Conservation (phyloP, 352 stramenopile species). For the Pythium rishiriense region DNA sequence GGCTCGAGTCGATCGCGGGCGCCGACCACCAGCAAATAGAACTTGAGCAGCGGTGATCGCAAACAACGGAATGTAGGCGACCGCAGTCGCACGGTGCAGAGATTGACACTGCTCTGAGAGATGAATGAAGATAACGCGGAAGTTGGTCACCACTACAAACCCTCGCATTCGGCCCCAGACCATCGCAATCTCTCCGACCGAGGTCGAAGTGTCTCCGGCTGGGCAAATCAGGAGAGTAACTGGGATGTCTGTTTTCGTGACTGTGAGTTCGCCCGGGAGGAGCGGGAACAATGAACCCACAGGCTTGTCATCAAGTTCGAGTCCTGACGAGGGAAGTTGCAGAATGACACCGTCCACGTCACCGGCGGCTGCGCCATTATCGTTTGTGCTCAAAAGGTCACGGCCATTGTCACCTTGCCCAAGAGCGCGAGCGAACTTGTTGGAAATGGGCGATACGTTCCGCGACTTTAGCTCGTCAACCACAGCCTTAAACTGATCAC, state of each 20-base stretch:
- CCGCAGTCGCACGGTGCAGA: conserved; percentile 36
- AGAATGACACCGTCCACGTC: neutral
- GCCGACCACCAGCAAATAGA: conserved; percentile 55
- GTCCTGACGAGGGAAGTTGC: neutral
- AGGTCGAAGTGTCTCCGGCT: conserved; percentile 40
- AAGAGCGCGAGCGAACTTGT: neutral
- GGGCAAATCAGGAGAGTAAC: conserved; percentile 65
- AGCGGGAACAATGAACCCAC: conserved; percentile 13
- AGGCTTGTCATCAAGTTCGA: conserved; percentile 10
- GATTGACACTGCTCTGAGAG: conserved; percentile 54
- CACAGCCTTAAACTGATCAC: conserved; percentile 59
- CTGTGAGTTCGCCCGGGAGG: conserved; percentile 41
- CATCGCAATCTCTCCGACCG: conserved; percentile 44
- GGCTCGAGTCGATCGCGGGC: conserved; percentile 51
- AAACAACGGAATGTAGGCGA: conserved; percentile 80
- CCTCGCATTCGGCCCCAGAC: conserved; percentile 72
- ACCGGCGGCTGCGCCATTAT: neutral
- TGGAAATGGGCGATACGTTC: conserved; percentile 5
- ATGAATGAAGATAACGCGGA: conserved; percentile 66
- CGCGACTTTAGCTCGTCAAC: conserved; percentile 34
- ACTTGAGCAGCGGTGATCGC: conserved; percentile 60
- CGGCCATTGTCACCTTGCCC: neutral
- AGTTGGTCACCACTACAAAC: conserved; percentile 73
- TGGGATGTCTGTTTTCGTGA: conserved; percentile 46
- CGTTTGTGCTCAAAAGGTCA: neutral